phyloP scores from a whole-genome alignment of 768 basidiomycete genomes.

The Auriscalpium vulgare region DNA sequence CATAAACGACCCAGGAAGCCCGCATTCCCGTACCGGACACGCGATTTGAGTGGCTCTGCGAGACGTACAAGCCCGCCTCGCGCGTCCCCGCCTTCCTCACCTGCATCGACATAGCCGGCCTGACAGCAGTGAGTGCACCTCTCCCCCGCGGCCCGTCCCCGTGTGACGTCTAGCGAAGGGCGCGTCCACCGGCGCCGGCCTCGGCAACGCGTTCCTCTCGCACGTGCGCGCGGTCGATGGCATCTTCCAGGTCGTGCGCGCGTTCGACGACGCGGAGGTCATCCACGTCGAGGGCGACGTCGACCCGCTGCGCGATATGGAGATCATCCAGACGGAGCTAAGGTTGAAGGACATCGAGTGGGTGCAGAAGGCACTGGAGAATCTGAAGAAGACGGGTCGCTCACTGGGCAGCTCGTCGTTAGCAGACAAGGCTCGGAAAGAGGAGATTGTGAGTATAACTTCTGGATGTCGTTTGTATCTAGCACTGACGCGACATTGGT shows the following conservation, averaged over 20 bases:
- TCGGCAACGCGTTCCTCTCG: constrained; percentile 95
- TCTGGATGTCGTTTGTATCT: neutral
- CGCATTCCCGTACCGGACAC: constrained; percentile 92
- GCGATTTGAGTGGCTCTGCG: constrained; percentile 92
- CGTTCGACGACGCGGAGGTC: constrained; percentile 99
- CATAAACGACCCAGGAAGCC: constrained; percentile 45
- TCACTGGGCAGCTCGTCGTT: constrained; percentile 67
- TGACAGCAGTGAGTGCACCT: constrained; percentile 67
- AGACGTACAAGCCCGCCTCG: constrained; percentile 81
- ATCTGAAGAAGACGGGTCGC: constrained; percentile 64
- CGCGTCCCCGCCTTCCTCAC: constrained; percentile 92
- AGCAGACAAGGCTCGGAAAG: constrained; percentile 93
- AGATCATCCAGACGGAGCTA: constrained; percentile 91
- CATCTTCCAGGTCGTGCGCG: constrained; percentile 96
- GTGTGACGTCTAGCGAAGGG: constrained; percentile 39
- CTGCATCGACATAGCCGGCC: constrained; percentile 96
- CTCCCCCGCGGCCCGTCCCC: neutral
- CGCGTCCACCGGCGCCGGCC: constrained; percentile 94
- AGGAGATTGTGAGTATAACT: constrained; percentile 71
- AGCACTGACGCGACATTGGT: neutral
- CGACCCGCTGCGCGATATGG: constrained; percentile 92
- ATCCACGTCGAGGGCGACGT: constrained; percentile 99
- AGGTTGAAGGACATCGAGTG: constrained; percentile 97
- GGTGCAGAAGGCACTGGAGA: constrained; percentile 87
- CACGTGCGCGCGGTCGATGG: constrained; percentile 98